These are phyloP conservation scores for Decorospora gaudefroyi DNA, from an alignment of 2,329 filamentous ascomycete genomes.

Conservation along the genomic window DNA sequence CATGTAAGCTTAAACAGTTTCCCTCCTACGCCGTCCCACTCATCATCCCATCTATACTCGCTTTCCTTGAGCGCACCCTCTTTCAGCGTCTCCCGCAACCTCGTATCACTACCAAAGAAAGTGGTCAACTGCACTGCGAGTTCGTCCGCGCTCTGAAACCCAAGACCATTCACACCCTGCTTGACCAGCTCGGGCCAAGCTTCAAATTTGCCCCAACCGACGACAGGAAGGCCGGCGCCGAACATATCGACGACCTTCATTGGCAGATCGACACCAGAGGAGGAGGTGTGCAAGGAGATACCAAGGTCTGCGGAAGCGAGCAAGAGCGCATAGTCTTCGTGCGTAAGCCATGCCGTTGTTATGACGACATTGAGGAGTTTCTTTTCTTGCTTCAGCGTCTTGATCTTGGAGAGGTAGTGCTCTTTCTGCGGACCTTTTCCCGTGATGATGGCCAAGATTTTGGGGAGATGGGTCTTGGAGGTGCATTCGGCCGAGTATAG, in stretches of 20 bases:
- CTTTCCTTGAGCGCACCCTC: conserved; percentile 75
- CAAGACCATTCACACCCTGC: conserved; percentile 82
- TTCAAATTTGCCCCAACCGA: conserved; percentile 82
- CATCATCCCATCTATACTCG: conserved; percentile 80
- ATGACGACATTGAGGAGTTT: conserved; percentile 73
- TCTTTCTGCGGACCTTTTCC: conserved; percentile 87
- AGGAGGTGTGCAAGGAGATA: conserved; percentile 89
- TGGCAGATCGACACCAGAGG: conserved; percentile 90
- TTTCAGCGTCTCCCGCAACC: conserved; percentile 65
- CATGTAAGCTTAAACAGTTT: conserved; percentile 58
- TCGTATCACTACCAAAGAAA: conserved; percentile 61
- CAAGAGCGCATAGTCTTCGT: conserved; percentile 80
- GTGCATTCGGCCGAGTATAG: conserved; percentile 65
- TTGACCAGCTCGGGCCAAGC: conserved; percentile 90
- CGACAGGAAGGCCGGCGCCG: conserved; percentile 86
- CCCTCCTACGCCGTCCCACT: conserved; percentile 86
- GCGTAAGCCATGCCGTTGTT: conserved; percentile 80
- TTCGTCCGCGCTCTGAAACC: conserved; percentile 74
- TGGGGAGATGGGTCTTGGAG: conserved; percentile 59
- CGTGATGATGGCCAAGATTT: conserved; percentile 86
- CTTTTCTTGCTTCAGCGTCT: conserved; percentile 62
- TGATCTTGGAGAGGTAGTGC: conserved; percentile 71
- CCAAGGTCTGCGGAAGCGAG: conserved; percentile 87
- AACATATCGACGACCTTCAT: conserved; percentile 99
- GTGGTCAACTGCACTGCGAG: conserved; percentile 66